Evolutionary conservation across 2,329 filamentous ascomycete genomes (phyloP).

Genomic region (Penicillium sp.): DNA sequence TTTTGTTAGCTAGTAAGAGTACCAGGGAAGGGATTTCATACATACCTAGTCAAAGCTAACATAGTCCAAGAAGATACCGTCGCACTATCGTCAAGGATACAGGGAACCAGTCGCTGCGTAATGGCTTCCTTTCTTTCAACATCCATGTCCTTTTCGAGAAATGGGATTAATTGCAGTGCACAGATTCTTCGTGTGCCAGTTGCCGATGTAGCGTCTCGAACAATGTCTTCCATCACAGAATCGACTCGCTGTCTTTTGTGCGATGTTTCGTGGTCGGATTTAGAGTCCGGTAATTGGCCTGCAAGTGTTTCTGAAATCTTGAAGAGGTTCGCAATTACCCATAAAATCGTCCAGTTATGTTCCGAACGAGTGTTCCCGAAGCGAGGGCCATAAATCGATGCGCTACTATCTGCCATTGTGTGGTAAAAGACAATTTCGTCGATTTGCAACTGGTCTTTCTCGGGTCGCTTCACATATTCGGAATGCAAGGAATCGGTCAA

Average conservation of each 20-base stretch:
- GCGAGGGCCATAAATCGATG: constrained; percentile 36
- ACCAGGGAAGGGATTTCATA: constrained; percentile 1
- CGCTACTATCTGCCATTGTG: constrained; percentile 35
- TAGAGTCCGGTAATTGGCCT: constrained; percentile 5
- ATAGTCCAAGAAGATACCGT: constrained; percentile 76
- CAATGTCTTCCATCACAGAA: constrained; percentile 38
- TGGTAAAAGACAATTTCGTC: constrained; percentile 66
- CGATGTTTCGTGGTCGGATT: constrained; percentile 16
- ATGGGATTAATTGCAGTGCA: constrained; percentile 57
- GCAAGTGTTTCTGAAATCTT: constrained; percentile 38
- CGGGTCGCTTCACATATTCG: constrained; percentile 73
- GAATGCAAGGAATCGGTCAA: constrained; percentile 69
- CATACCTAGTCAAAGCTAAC: constrained; percentile 75
- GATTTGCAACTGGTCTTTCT: constrained; percentile 72
- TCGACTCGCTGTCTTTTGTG: constrained; percentile 39
- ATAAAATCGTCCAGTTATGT: constrained; percentile 42
- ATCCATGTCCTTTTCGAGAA: constrained; percentile 47
- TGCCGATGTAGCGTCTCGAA: constrained; percentile 37
- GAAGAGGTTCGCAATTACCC: constrained; percentile 39
- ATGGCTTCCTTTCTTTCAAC: constrained; percentile 56
- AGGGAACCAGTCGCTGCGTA: constrained; percentile 58
- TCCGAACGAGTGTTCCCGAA: constrained; percentile 37
- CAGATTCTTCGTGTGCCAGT: constrained; percentile 44
- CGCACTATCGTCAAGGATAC: constrained; percentile 68
- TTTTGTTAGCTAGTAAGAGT: constrained; percentile 7